Percentiles rank a stretch among this genome's conserved stretches.
These are phyloP conservation scores for Rosa multiflora DNA, from an alignment of 306 rosid species.

Conservation along the genomic window DNA sequence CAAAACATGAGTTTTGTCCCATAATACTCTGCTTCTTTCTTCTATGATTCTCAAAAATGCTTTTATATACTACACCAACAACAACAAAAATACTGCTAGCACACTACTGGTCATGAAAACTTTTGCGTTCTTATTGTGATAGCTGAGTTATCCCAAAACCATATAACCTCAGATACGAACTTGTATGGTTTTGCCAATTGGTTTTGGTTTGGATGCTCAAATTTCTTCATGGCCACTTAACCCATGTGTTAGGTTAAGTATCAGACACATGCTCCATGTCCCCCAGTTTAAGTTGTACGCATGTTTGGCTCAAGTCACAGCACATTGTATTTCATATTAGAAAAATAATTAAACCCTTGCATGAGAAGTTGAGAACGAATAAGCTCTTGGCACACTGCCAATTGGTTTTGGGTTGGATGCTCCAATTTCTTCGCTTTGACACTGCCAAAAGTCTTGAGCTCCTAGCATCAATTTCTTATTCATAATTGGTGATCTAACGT, in stretches of 20 bases:
- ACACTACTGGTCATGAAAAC: not conserved
- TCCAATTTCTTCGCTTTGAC: not conserved
- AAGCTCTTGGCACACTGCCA: not conserved
- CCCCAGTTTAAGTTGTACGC: not conserved
- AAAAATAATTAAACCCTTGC: not conserved
- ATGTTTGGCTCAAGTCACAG: not conserved
- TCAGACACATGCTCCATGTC: not conserved
- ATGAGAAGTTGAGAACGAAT: not conserved
- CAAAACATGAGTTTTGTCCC: not conserved
- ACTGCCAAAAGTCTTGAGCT: not conserved
- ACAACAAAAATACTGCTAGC: not conserved
- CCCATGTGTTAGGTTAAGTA: not conserved
- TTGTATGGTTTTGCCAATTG: not conserved
- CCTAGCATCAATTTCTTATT: not conserved
- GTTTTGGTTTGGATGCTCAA: not conserved
- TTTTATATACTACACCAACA: not conserved
- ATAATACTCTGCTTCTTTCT: no score
- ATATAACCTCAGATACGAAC: not conserved
- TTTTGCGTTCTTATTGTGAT: not conserved
- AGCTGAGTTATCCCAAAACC: not conserved
- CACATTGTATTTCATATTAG: not conserved
- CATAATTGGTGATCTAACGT: not conserved
- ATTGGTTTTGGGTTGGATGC: not conserved
- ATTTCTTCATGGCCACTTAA: not conserved
- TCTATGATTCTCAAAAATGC: not conserved